Evolutionary conservation across 768 basidiomycete genomes (phyloP), one percentile per base, ranked within the genome.

Genomic region (Dioszegia aurantiaca): DNA sequence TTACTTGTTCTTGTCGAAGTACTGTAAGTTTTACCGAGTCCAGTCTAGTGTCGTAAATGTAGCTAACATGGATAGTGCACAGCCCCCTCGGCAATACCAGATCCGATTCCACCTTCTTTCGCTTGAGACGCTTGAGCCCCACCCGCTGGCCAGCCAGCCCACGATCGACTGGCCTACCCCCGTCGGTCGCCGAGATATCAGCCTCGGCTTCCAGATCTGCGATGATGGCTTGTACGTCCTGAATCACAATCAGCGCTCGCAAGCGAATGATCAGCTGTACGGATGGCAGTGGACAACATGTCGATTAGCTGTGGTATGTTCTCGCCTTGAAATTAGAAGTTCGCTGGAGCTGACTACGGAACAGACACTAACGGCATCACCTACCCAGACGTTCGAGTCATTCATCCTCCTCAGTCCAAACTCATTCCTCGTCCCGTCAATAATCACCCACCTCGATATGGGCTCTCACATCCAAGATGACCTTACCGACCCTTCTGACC

Each of bases 281-380:
- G 71, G 71, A 2, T 73, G 71, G 71, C 71, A 73, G 42, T 73
- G 71, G 71, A 73, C 71, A 0, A 73, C 66, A 0, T 68, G 71
- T 3, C 42, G 69, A 11, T 49, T 62, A 16, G 71, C 66, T 3
- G 61, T 68, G 5, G 71, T 73, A 40, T 46, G 70, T 67, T 6
- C 33, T 14, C 19, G 14, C 16, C 16, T 17, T 36, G 24, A 41
- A 16, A 28, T 23, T 30, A 23, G 36, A 27, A 11, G 14, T n/a
- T 10, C 14, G 27, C 45, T 9, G 4, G 21, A 3, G 61, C 57
- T 61, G 53, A 59, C 47, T 33, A n/a, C n/a, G n/a, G 19, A 2
- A 19, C 41, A 72, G 70, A 66, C 63, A 0, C 63, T 72, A 33
- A 47, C 55, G 43, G 64, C 68, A 5, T 42, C 48, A 37, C 55